phyloP scores from a whole-genome alignment of 23 red algal genomes.

The Pyropia yezoensis region DNA sequence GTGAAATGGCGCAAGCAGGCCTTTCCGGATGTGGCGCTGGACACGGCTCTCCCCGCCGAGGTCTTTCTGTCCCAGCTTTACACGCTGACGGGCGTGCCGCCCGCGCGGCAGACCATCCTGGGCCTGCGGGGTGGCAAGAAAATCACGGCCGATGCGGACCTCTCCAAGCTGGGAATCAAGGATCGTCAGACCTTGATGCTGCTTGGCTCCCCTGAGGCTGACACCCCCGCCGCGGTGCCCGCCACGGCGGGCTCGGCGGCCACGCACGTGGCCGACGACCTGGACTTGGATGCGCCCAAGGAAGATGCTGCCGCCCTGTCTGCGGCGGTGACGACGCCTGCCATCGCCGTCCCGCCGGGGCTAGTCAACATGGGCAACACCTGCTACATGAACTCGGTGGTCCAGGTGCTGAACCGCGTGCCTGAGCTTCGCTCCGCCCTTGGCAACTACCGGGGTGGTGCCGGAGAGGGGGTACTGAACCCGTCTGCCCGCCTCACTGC shows the following conservation, averaged over 20 bases:
- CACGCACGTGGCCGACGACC: slow-evolving; percentile 26
- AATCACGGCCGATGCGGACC: slow-evolving; percentile 35
- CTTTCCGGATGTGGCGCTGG: slow-evolving; percentile 47
- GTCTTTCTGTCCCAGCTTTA: slow-evolving; percentile 71
- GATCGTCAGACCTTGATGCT: slow-evolving; percentile 63
- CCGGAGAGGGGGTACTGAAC: slow-evolving; percentile 19
- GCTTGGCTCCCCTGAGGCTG: slow-evolving; percentile 71
- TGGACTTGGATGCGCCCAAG: slow-evolving; percentile 21
- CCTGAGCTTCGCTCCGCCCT: slow-evolving; percentile 41
- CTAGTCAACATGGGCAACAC: slow-evolving; percentile 89
- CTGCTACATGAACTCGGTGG: slow-evolving; percentile 92
- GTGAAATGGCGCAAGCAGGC: slow-evolving; percentile 80
- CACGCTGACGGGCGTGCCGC: slow-evolving; percentile 73
- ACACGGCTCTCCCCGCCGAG: slow-evolving; percentile 23
- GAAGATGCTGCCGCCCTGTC: too few species aligned
- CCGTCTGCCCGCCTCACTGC: slow-evolving; percentile 35
- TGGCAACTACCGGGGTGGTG: slow-evolving; percentile 5
- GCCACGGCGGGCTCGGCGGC: not conserved
- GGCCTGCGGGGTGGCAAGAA: slow-evolving; percentile 77
- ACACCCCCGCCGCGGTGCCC: slow-evolving; percentile 21
- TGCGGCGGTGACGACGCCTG: not conserved
- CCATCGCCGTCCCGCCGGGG: slow-evolving; percentile 34
- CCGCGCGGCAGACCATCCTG: slow-evolving; percentile 72
- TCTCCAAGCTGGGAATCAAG: slow-evolving; percentile 33
- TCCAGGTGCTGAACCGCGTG: slow-evolving; percentile 64